These are phyloP conservation scores for Thraustotheca clavata DNA, from an alignment of 352 stramenopile genomes.

Conservation along the genomic window DNA sequence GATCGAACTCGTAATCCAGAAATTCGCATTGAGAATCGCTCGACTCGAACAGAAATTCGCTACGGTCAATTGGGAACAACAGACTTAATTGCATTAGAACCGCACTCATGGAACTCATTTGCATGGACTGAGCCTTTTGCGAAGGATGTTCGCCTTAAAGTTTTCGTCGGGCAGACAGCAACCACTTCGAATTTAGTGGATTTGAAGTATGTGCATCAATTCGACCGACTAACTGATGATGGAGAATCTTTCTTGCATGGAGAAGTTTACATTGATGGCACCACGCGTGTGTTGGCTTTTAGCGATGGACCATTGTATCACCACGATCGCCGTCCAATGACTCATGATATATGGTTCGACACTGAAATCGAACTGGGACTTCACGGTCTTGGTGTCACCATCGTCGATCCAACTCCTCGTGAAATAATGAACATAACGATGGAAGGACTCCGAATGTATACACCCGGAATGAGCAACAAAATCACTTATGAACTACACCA, in stretches of 20 bases:
- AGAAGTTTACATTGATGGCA: constrained; percentile 82
- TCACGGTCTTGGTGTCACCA: constrained; percentile 63
- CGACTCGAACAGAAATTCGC: constrained; percentile 53
- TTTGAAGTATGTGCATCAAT: constrained; percentile 61
- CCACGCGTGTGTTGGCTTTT: constrained; percentile 68
- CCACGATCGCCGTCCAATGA: constrained; percentile 40
- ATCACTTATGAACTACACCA: constrained; percentile 50
- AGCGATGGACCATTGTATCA: constrained; percentile 60
- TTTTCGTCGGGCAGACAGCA: constrained; percentile 49
- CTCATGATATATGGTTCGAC: constrained; percentile 69
- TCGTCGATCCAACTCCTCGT: constrained; percentile 64
- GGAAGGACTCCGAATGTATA: constrained; percentile 61
- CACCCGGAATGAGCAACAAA: neutral
- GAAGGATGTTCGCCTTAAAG: constrained; percentile 39
- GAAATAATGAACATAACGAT: constrained; percentile 84
- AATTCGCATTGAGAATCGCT: constrained; percentile 84
- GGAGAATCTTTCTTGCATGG: constrained; percentile 32
- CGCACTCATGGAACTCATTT: constrained; percentile 66
- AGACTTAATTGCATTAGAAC: constrained; percentile 59
- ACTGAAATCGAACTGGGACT: constrained; percentile 66
- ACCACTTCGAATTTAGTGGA: constrained; percentile 66
- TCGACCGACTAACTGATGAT: constrained; percentile 41
- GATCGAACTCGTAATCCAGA: constrained; percentile 58
- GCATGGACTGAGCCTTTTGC: constrained; percentile 70
- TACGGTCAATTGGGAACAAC: constrained; percentile 56